Percentiles rank a stretch among this genome's conserved stretches.
These are phyloP conservation scores for Penicillium canescens DNA, from an alignment of 495 filamentous ascomycete genomes.

Conservation along the genomic window DNA sequence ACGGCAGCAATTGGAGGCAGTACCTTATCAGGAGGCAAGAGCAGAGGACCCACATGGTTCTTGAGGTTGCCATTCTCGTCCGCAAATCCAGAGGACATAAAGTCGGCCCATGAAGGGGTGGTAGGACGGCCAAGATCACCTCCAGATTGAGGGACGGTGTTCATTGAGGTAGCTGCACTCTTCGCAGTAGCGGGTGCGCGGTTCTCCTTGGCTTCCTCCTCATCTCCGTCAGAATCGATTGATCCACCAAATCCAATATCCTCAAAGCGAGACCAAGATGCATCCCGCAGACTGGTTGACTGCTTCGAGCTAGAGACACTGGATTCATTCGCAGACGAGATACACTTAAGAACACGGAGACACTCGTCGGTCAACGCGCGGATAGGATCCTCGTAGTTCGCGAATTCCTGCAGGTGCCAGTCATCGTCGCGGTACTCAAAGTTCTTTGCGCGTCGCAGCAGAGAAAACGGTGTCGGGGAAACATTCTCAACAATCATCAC, in stretches of 20 bases:
- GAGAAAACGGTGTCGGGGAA: constrained; percentile 89
- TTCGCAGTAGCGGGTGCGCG: constrained; percentile 34
- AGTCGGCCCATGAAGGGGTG: constrained; percentile 97
- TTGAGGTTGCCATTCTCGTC: constrained; percentile 60
- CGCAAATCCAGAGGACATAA: constrained; percentile 87
- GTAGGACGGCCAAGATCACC: constrained; percentile 78
- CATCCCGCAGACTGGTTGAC: constrained; percentile 72
- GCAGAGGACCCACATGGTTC: constrained; percentile 53
- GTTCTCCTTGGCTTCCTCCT: constrained; percentile 55
- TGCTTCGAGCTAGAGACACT: constrained; percentile 64
- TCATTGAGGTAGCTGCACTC: constrained; percentile 38
- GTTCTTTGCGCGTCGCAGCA: constrained; percentile 87
- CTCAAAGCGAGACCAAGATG: constrained; percentile 95
- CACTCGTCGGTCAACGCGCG: constrained; percentile 91
- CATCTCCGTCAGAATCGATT: constrained; percentile 67
- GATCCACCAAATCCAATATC: constrained; percentile 87
- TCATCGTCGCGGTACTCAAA: constrained; percentile 94
- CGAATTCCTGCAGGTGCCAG: constrained; percentile 75
- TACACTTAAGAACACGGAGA: constrained; percentile 81
- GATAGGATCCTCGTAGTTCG: constrained; percentile 86
- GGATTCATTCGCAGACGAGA: constrained; percentile 87
- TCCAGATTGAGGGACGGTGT: constrained; percentile 61
- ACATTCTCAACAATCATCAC: constrained; percentile 97
- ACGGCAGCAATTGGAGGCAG: constrained; percentile 74
- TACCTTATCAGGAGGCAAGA: constrained; percentile 89